These are phyloP conservation scores for Schizochytrium sp. DNA, from an alignment of 108 stramenopile species.

Conservation along the genomic window DNA sequence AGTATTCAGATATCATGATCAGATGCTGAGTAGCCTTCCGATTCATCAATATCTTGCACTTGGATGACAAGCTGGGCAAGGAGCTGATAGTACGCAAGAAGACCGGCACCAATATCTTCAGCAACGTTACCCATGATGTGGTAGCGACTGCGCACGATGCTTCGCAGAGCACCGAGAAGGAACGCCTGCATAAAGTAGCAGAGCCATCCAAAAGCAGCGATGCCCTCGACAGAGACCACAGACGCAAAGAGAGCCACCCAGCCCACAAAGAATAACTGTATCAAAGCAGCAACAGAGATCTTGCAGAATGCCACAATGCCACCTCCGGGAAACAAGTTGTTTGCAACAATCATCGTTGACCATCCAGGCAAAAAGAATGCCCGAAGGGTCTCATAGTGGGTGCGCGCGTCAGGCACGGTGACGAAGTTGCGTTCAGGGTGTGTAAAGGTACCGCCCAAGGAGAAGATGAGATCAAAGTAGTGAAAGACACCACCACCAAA, in stretches of 20 bases:
- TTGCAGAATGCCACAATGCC: neutral
- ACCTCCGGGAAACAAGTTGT: neutral
- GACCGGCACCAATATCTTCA: neutral
- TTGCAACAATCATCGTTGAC: neutral
- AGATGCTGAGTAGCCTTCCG: too few species aligned
- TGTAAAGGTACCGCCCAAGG: neutral
- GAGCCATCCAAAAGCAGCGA: conserved; percentile 45
- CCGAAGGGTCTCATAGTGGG: neutral
- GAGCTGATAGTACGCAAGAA: neutral
- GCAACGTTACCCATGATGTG: conserved; percentile 24
- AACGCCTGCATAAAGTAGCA: neutral
- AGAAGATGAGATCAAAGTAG: neutral
- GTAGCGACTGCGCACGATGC: neutral
- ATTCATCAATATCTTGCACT: neutral
- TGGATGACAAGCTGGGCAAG: conserved; percentile 10
- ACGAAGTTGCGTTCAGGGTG: neutral
- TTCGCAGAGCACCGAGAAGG: conserved; percentile 1
- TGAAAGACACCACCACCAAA: conserved; percentile 48
- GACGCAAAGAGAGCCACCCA: neutral
- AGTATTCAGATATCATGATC: too few species aligned
- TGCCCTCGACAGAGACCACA: neutral
- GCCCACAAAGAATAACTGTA: neutral
- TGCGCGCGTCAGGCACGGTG: neutral
- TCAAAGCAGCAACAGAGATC: neutral
- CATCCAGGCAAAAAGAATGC: conserved; percentile 7